Percentiles rank a stretch among this genome's conserved stretches.
phyloP scores from a whole-genome alignment of 1,284 basidiomycete species.

The Athelia psychrophila region DNA sequence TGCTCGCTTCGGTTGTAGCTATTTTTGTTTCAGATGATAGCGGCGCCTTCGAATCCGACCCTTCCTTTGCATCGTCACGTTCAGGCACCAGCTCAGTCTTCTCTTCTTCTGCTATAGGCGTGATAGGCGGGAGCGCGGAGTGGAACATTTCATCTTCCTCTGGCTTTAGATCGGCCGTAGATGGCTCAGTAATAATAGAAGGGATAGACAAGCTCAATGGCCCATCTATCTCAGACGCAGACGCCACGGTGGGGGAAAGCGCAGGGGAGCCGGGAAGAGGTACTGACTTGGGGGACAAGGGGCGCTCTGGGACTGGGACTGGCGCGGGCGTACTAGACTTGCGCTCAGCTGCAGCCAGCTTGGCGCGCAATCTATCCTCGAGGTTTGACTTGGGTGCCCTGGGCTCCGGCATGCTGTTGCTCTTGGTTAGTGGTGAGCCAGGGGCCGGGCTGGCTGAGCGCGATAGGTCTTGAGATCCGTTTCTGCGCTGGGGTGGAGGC shows the following conservation, averaged over 20 bases:
- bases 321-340: constrained; percentile 45
- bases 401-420: constrained; percentile 11
- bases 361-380: constrained; percentile 69
- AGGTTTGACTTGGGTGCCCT: constrained; percentile 49
- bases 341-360: constrained; percentile 54
- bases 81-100: background rate
- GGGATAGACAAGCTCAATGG: background rate
- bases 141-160: background rate
- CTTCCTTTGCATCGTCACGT: background rate
- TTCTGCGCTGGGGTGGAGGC: constrained; percentile 35
- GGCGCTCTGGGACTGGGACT: constrained; percentile 25
- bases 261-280: constrained; percentile 46
- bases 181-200: constrained; percentile 1
- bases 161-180: background rate
- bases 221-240: background rate
- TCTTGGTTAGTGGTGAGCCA: constrained; percentile 19
- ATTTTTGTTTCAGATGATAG: background rate
- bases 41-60: background rate
- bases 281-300: constrained; percentile 39
- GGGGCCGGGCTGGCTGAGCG: constrained; percentile 42
- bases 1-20: background rate
- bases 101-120: background rate
- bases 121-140: background rate
- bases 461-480: constrained; percentile 33
- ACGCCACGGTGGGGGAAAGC: constrained; percentile 7